A percentile compares a stretch with the other conserved stretches of the same genome.
These are phyloP conservation scores for Auricularia auricula-judae DNA, from an alignment of 768 basidiomycete species.

Conservation along the genomic window DNA sequence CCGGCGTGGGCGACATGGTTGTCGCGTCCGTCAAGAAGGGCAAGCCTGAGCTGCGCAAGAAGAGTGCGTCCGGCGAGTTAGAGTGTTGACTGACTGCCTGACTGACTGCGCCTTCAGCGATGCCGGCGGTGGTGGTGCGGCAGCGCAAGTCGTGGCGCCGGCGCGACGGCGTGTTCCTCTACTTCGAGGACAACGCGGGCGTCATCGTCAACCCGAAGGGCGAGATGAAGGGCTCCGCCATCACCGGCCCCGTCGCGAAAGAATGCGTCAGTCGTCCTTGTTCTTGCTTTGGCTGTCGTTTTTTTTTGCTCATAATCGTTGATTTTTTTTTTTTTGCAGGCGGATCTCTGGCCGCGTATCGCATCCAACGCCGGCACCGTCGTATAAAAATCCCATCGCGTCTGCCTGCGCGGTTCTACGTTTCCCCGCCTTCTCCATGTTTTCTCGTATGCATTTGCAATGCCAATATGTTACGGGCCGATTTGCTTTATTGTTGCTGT, in stretches of 20 bases:
- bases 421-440: background rate
- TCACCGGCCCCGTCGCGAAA: slow-evolving; percentile 96
- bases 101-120: slow-evolving; percentile 42
- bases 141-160: slow-evolving; percentile 98
- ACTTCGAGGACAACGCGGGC: slow-evolving; percentile 97
- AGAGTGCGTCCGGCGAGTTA: slow-evolving; percentile 75
- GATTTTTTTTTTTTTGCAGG: slow-evolving; percentile 30
- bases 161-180: slow-evolving; percentile 96
- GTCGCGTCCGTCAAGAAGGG: slow-evolving; percentile 99
- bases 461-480: no score
- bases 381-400: slow-evolving; percentile 43
- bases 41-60: slow-evolving; percentile 98
- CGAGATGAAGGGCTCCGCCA: slow-evolving; percentile 99
- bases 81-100: no score
- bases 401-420: background rate
- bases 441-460: background rate
- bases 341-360: slow-evolving; percentile 98
- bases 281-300: no score
- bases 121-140: slow-evolving; percentile 94
- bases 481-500: no score
- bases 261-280: slow-evolving; percentile 72
- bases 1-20: slow-evolving; percentile 90
- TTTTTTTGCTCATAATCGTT: no score
- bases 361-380: slow-evolving; percentile 98
- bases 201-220: slow-evolving; percentile 98